phyloP scores from a whole-genome alignment of 176 grass and related monocot species.

The Bolboschoenus planiculmis region DNA sequence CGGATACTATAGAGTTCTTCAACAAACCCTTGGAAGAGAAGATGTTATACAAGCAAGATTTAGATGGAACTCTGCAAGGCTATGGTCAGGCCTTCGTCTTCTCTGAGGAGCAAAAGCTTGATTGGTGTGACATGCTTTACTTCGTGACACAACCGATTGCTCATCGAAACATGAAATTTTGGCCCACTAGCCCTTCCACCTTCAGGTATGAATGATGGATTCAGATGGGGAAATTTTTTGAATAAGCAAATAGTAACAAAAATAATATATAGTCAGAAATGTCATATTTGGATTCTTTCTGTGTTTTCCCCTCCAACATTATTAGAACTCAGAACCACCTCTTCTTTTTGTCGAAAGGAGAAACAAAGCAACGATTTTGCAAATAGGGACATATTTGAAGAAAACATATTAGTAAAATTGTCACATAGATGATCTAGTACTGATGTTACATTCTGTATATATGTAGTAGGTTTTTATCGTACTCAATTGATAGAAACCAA shows the following conservation, averaged over 20 bases:
- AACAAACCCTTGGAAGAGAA: conserved; percentile 35
- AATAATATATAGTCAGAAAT: background rate
- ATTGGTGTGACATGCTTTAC: conserved; percentile 38
- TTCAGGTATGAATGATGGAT: background rate
- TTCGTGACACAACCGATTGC: conserved; percentile 22
- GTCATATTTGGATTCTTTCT: background rate
- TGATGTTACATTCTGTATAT: no score
- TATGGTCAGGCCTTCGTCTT: conserved; percentile 45
- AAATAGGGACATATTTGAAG: no score
- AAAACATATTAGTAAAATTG: no score
- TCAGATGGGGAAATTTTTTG: background rate
- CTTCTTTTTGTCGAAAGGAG: background rate
- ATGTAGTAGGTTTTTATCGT: no score
- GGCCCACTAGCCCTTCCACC: conserved; percentile 22
- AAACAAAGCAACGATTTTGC: no score
- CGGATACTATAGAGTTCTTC: conserved; percentile 25
- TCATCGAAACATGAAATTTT: conserved; percentile 32
- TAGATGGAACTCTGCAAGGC: conserved; percentile 33
- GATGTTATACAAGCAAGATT: conserved; percentile 20
- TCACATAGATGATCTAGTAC: no score
- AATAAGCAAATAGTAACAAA: background rate
- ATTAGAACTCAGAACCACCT: background rate
- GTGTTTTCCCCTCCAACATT: background rate
- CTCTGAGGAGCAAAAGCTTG: conserved; percentile 42
- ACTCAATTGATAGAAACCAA: no score